A percentile compares a stretch with the other conserved stretches of the same genome.
Evolutionary conservation across 2,329 filamentous ascomycete genomes (phyloP).

Genomic region (Fusarium nurragi): DNA sequence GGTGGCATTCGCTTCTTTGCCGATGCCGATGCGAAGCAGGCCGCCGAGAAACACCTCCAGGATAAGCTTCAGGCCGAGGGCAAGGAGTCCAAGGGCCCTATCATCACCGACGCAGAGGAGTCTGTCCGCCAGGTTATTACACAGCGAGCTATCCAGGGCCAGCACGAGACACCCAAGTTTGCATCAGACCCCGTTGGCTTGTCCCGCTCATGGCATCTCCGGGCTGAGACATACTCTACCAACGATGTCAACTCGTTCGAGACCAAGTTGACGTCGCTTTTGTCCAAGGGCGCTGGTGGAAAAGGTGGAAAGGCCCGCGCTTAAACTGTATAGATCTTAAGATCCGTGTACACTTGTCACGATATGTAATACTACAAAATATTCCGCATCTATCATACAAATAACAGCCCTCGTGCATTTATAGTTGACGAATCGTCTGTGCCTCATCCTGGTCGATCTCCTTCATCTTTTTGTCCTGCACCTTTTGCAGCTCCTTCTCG

Average conservation of each 20-base stretch:
- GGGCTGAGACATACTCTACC: constrained; percentile 50
- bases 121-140: constrained; percentile 48
- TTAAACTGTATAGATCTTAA: constrained; percentile 31
- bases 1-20: constrained; percentile 44
- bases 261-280: constrained; percentile 51
- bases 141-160: constrained; percentile 49
- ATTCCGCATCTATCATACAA: constrained; percentile 28
- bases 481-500: constrained; percentile 58
- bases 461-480: constrained; percentile 64
- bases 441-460: constrained; percentile 62
- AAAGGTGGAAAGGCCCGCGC: constrained; percentile 41
- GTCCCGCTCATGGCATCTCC: constrained; percentile 51
- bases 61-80: constrained; percentile 37
- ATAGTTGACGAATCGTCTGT: constrained; percentile 55
- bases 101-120: constrained; percentile 49
- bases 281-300: constrained; percentile 35
- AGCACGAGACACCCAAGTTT: constrained; percentile 50
- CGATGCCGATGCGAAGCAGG: constrained; percentile 40
- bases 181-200: constrained; percentile 48
- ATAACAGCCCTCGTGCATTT: constrained; percentile 8
- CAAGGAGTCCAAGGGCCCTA: constrained; percentile 34
- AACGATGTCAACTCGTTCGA: constrained; percentile 52
- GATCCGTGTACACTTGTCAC: constrained; percentile 44
- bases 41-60: constrained; percentile 47
- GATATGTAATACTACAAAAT: constrained; percentile 45